Conservation (phyloP, 169 alveolate genomes). For the Condylostoma magnum region DNA sequence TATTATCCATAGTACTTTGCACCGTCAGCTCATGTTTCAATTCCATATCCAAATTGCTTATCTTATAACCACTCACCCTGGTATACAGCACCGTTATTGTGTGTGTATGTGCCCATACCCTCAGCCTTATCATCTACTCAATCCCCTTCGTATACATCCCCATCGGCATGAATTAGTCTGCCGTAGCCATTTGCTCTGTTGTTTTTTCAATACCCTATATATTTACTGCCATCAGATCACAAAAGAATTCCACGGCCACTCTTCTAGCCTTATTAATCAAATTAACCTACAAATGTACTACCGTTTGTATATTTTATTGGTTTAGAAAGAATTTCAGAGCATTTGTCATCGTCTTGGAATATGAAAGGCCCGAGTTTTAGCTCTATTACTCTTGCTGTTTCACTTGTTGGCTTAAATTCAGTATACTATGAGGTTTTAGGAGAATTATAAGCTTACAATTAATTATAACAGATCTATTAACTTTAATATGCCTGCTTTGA, state of each 20-base stretch:
- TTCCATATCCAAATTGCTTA: slow-evolving; percentile 62
- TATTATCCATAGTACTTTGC: slow-evolving; percentile 65
- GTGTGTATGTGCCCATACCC: slow-evolving; percentile 88
- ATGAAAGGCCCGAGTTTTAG: no score
- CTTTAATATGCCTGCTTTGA: no score
- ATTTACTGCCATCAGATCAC: slow-evolving; percentile 52
- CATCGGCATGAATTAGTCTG: slow-evolving; percentile 57
- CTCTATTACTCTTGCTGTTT: no score
- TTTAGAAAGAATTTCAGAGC: no score
- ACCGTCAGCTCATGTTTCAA: slow-evolving; percentile 70
- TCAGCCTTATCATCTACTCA: slow-evolving; percentile 66
- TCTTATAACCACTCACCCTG: slow-evolving; percentile 62
- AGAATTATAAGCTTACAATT: no score
- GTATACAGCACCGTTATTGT: slow-evolving; percentile 87
- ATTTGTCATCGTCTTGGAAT: no score
- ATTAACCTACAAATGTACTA: slow-evolving; percentile 35
- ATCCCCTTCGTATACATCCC: slow-evolving; percentile 49
- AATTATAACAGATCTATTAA: no score
- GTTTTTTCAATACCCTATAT: slow-evolving; percentile 51
- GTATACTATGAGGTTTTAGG: no score
- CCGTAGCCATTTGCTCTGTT: slow-evolving; percentile 49
- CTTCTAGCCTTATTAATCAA: slow-evolving; percentile 33
- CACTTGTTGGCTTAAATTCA: no score
- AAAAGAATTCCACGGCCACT: slow-evolving; percentile 50
- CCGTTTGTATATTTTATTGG: not conserved